phyloP scores from a whole-genome alignment of 2,329 filamentous ascomycete genomes.

The Ceratocystiopsis minuta region DNA sequence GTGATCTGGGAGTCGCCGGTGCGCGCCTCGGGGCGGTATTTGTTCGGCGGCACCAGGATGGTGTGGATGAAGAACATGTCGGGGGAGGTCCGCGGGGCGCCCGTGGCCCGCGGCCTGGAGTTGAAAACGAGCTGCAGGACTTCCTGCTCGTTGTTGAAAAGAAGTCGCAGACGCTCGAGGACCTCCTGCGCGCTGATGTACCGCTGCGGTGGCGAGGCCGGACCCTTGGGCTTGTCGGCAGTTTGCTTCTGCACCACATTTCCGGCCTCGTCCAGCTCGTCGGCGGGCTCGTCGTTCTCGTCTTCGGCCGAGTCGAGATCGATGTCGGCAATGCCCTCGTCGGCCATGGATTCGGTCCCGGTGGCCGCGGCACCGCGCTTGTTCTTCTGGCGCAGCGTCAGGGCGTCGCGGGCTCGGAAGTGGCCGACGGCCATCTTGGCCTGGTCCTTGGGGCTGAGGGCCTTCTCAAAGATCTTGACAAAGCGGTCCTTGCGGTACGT shows the following conservation, averaged over 20 bases:
- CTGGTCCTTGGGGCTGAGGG: constrained; percentile 55
- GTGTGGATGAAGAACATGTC: constrained; percentile 92
- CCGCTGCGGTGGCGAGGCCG: constrained; percentile 33
- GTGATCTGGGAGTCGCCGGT: constrained; percentile 67
- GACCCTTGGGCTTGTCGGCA: constrained; percentile 12
- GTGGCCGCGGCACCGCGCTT: constrained; percentile 18
- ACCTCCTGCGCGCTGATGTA: constrained; percentile 77
- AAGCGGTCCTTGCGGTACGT: constrained; percentile 76
- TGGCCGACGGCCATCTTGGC: constrained; percentile 54
- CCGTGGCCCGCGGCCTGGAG: constrained; percentile 43
- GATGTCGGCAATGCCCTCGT: constrained; percentile 55
- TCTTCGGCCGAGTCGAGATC: constrained; percentile 29
- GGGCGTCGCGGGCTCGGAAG: constrained; percentile 51
- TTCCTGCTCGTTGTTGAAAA: constrained; percentile 79
- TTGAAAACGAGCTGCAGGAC: constrained; percentile 73
- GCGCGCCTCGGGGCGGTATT: constrained; percentile 70
- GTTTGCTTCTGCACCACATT: constrained; percentile 33
- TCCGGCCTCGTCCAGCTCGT: constrained; percentile 34
- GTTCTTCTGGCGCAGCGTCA: constrained; percentile 31
- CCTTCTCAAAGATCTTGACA: constrained; percentile 84
- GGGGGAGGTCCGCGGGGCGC: constrained; percentile 36
- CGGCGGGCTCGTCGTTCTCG: not conserved
- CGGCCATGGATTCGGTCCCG: constrained; percentile 21
- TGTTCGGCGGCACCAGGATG: constrained; percentile 79
- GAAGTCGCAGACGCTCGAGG: constrained; percentile 52